phyloP scores from a whole-genome alignment of 148 eudicot genomes.

The Fagopyrum homotropicum region DNA sequence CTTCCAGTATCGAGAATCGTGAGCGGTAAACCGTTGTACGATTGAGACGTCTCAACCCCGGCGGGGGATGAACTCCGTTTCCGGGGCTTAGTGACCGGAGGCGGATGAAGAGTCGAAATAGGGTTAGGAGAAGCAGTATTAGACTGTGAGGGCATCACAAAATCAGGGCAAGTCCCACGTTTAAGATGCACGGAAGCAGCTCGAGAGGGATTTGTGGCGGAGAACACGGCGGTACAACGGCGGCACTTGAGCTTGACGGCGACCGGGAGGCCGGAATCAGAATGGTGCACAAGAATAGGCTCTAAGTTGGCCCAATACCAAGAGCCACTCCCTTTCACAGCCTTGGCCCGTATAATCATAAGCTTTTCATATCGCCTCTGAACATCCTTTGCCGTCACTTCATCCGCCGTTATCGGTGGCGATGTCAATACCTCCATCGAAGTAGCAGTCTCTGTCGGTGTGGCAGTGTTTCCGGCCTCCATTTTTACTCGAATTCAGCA shows the following conservation, averaged over 20 bases:
- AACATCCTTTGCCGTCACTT: conserved; percentile 45
- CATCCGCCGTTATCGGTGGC: conserved; percentile 37
- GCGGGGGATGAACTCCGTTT: conserved; percentile 35
- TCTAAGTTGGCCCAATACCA: conserved; percentile 96
- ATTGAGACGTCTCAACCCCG: conserved; percentile 11
- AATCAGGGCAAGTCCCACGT: conserved; percentile 83
- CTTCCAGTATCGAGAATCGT: conserved; percentile 51
- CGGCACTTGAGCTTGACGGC: conserved; percentile 81
- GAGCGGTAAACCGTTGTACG: conserved; percentile 36
- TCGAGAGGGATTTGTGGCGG: conserved; percentile 87
- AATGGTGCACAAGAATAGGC: conserved; percentile 53
- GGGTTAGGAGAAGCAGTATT: conserved; percentile 24
- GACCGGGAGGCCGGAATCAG: conserved; percentile 55
- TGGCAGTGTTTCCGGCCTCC: conserved; percentile 2
- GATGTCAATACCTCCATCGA: conserved; percentile 6
- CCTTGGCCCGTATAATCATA: conserved; percentile 65
- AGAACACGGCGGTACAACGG: conserved; percentile 59
- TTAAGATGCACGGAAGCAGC: conserved; percentile 93
- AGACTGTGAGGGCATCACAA: conserved; percentile 9
- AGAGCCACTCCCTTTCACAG: conserved; percentile 86
- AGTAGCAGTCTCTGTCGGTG: neutral
- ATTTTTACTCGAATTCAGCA: neutral
- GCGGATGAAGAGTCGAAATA: conserved; percentile 29
- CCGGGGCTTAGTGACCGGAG: conserved; percentile 31
- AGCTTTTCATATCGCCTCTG: conserved; percentile 69